A percentile compares a stretch with the other conserved stretches of the same genome.
Conservation (phyloP, 495 filamentous ascomycete species). For the Talaromyces liani region DNA sequence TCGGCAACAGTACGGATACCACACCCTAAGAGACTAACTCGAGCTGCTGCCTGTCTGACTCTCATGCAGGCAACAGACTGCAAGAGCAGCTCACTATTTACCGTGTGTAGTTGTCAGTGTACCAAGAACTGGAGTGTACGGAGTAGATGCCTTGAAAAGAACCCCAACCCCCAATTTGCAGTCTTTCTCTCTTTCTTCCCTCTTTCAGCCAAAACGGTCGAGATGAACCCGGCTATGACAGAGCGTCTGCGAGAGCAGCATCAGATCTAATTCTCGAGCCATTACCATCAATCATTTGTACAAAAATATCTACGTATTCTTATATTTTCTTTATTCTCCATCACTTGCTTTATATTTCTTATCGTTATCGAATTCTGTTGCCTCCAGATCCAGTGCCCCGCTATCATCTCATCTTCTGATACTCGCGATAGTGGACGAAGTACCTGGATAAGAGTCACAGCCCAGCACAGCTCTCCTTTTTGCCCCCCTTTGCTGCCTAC, state of each 20-base stretch:
- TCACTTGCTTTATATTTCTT: not conserved
- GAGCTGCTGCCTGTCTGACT: not conserved
- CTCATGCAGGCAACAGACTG: not conserved
- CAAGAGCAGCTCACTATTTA: not conserved
- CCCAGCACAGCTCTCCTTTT: not conserved
- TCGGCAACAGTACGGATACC: not conserved
- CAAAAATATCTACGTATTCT: not conserved
- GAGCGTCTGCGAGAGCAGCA: not conserved
- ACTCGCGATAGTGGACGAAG: not conserved
- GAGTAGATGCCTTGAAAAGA: not conserved
- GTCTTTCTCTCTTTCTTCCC: not conserved
- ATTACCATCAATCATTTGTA: not conserved
- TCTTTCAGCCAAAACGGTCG: not conserved
- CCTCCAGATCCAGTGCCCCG: constrained; percentile 1
- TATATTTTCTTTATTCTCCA: not conserved
- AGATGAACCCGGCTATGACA: not conserved
- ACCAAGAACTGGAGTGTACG: not conserved
- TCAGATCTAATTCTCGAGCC: not conserved
- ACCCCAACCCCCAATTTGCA: not conserved
- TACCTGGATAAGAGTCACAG: not conserved
- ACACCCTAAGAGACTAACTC: not conserved
- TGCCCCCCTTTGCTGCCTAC: constrained; percentile 7
- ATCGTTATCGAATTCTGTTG: constrained; percentile 1
- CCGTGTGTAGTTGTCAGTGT: not conserved
- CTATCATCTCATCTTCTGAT: not conserved